Conservation (phyloP, 805 yeast genomes). For the Blastobotrys peoriensis region DNA sequence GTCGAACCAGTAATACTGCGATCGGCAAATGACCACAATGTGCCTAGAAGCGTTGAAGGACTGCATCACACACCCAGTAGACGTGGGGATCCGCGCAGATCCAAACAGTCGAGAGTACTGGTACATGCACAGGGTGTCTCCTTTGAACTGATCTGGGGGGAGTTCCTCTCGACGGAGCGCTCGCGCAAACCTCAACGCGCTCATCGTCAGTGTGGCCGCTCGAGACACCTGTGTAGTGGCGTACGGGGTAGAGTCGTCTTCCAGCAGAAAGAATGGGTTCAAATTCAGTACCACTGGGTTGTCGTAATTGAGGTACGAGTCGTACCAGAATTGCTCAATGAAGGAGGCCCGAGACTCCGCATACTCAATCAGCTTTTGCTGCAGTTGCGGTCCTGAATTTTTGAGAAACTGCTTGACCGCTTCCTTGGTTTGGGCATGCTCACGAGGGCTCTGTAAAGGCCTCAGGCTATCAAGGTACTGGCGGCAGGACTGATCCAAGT, state of each 20-base stretch:
- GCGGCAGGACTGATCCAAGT: conserved; percentile 57
- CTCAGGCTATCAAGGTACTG: conserved; percentile 60
- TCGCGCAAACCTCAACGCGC: conserved; percentile 71
- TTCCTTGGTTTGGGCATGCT: conserved; percentile 52
- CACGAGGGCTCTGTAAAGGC: conserved; percentile 76
- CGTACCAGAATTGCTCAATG: conserved; percentile 94
- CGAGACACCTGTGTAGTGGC: conserved; percentile 53
- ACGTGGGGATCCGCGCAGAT: conserved; percentile 78
- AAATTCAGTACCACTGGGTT: conserved; percentile 77
- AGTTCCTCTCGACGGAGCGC: conserved; percentile 72
- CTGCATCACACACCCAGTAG: conserved; percentile 79
- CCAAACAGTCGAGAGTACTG: conserved; percentile 86
- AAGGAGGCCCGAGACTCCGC: conserved; percentile 63
- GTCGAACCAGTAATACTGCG: conserved; percentile 94
- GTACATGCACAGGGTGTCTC: conserved; percentile 74
- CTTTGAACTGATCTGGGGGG: conserved; percentile 61
- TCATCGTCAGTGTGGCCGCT: conserved; percentile 71
- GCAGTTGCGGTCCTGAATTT: conserved; percentile 51
- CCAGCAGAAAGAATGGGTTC: conserved; percentile 83
- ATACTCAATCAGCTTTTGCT: conserved; percentile 57
- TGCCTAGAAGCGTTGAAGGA: conserved; percentile 71
- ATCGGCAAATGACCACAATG: conserved; percentile 72
- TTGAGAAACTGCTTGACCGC: conserved; percentile 55
- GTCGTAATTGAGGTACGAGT: conserved; percentile 80
- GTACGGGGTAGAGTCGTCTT: conserved; percentile 75